Conservation (phyloP, 805 yeast genomes). For the Cyberlindnera nakhonratchasimensis region DNA sequence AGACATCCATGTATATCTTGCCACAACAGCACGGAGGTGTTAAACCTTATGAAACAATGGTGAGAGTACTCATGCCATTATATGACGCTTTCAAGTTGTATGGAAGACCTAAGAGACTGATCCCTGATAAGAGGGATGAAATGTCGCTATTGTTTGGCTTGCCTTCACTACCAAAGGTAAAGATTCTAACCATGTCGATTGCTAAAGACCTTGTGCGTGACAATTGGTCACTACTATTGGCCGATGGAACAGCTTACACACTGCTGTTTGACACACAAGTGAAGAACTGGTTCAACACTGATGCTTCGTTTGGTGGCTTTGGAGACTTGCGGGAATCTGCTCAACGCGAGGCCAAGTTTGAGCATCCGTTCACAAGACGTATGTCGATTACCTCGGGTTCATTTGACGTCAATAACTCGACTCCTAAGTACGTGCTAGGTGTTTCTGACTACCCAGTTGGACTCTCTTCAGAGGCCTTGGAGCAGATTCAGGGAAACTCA, state of each 20-base stretch:
- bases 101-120: slow-evolving; percentile 67
- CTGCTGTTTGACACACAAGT: slow-evolving; percentile 10
- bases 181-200: slow-evolving; percentile 39
- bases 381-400: slow-evolving; percentile 6
- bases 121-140: slow-evolving; percentile 52
- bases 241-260: not conserved
- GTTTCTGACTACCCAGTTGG: slow-evolving; percentile 14
- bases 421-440: slow-evolving; percentile 13
- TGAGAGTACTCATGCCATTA: slow-evolving; percentile 63
- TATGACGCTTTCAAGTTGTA: slow-evolving; percentile 68
- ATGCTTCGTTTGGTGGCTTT: slow-evolving; percentile 10
- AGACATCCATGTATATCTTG: slow-evolving; percentile 46
- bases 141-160: slow-evolving; percentile 63
- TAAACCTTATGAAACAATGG: slow-evolving; percentile 66
- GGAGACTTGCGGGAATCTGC: slow-evolving; percentile 11
- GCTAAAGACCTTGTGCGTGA: slow-evolving; percentile 14
- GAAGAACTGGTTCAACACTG: slow-evolving; percentile 5
- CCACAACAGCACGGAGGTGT: slow-evolving; percentile 75
- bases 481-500: slow-evolving; percentile 8
- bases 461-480: slow-evolving; percentile 9
- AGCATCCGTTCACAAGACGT: slow-evolving; percentile 15
- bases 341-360: slow-evolving; percentile 3
- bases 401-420: too few relatives aligned
- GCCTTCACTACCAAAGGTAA: slow-evolving; percentile 69
- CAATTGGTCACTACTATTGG: slow-evolving; percentile 16